Conservation (phyloP, 2,329 filamentous ascomycete species). For the Phyllosticta capitalensis region DNA sequence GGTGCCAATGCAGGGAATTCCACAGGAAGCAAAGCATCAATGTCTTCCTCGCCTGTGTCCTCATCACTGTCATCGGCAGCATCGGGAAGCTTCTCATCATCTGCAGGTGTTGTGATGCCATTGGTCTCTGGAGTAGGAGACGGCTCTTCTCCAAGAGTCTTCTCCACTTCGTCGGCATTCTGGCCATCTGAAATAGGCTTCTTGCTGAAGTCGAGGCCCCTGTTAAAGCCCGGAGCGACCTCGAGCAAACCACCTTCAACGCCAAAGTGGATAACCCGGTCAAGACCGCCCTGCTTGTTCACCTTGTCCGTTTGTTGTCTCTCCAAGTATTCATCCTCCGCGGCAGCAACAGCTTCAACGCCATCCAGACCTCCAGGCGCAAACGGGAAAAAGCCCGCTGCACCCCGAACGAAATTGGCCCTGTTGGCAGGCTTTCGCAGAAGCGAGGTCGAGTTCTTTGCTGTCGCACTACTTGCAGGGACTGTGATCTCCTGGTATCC, state of each 20-base stretch:
- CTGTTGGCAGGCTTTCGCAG: constrained; percentile 75
- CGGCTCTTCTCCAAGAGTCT: constrained; percentile 47
- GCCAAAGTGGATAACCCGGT: constrained; percentile 76
- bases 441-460: constrained; percentile 90
- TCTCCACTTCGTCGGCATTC: constrained; percentile 60
- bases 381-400: constrained; percentile 89
- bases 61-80: constrained; percentile 31
- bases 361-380: constrained; percentile 81
- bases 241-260: constrained; percentile 69
- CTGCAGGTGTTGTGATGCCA: constrained; percentile 32
- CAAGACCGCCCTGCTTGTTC: constrained; percentile 46
- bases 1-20: constrained; percentile 91
- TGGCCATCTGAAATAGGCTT: constrained; percentile 48
- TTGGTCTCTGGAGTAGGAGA: constrained; percentile 20
- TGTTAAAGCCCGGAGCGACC: constrained; percentile 68
- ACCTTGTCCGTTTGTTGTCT: constrained; percentile 36
- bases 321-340: constrained; percentile 65
- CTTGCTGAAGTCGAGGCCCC: constrained; percentile 65
- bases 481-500: constrained; percentile 93
- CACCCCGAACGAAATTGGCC: constrained; percentile 86
- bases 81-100: not conserved
- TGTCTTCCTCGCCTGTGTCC: constrained; percentile 43
- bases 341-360: constrained; percentile 73
- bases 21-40: constrained; percentile 79
- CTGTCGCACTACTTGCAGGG: constrained; percentile 77